Base-by-base conservation (phyloP, 768 basidiomycete species). In the Mycena maculata region DNA sequence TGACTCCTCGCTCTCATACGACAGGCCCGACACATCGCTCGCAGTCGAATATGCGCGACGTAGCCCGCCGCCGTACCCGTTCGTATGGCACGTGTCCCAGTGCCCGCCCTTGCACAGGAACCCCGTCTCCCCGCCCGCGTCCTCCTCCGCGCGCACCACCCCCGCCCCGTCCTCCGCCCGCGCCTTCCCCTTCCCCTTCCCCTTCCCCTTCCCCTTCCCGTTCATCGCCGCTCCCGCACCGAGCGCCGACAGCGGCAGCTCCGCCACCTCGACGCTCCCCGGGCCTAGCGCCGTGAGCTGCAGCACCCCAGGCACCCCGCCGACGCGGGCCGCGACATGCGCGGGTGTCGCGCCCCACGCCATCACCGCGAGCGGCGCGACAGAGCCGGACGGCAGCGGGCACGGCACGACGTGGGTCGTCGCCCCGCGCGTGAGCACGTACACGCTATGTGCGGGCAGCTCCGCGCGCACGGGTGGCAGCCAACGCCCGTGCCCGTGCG, bases 181-280 rank as follows among this genome's bases (percentile, higher is more conserved):
- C 16, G 77, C 75, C 63, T 80, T 78, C 49, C 82, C 73, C 77
- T 87, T 82, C 7, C 82, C 82, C 75, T 89, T 86, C 18, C 74
- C 68, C 48, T 53, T 45, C 33, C 33, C 33, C 33, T 7, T 7
- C 27, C 38, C 56, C 12, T 44, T 22, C 58, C 2, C 36, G 33
- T 23, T 28, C 30, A 5, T 10, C 23, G 9, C 50, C 50, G 22
- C 38, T 12, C 22, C 44, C n/a, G 20, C 42, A 4, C 45, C 47
- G 8, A 92, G 75, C 60, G 84, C 83, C 12, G 85, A 76, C 13
- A 93, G 76, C 1, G 86, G 77, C 31, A 90, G 75, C 76, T 95
- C 94, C 67, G 91, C 88, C 3, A 89, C 85, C 74, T 95, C 93
- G 18, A 95, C 70, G 13, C 93, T 93, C 61, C 87, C 84, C 58